These are phyloP conservation scores for Aureobasidium subglaciale DNA, from an alignment of 2,329 filamentous ascomycete genomes.

Conservation along the genomic window DNA sequence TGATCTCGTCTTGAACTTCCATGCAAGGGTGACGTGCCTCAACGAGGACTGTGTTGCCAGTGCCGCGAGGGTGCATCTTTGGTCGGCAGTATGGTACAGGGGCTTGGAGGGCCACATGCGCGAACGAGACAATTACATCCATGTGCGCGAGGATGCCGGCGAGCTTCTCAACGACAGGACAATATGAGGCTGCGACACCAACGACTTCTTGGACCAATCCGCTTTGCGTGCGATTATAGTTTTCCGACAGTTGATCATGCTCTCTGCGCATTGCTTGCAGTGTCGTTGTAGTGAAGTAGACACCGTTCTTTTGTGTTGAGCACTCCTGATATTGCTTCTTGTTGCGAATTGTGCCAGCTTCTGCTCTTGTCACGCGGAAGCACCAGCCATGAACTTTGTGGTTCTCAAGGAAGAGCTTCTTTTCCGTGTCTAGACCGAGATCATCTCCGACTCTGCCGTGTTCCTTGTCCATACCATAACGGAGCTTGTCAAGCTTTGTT, in stretches of 20 bases:
- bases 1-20: slow-evolving; percentile 97
- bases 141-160: slow-evolving; percentile 85
- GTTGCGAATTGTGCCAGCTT: slow-evolving; percentile 88
- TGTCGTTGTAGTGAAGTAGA: slow-evolving; percentile 88
- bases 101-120: slow-evolving; percentile 87
- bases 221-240: slow-evolving; percentile 89
- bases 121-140: slow-evolving; percentile 90
- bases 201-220: slow-evolving; percentile 91
- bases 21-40: slow-evolving; percentile 95
- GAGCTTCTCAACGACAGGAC: slow-evolving; percentile 81
- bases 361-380: slow-evolving; percentile 82
- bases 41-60: slow-evolving; percentile 80
- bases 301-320: slow-evolving; percentile 97
- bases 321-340: slow-evolving; percentile 87
- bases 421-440: slow-evolving; percentile 85
- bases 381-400: slow-evolving; percentile 96
- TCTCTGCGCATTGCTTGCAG: slow-evolving; percentile 78
- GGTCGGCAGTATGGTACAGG: slow-evolving; percentile 87
- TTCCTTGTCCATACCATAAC: slow-evolving; percentile 74
- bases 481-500: slow-evolving; percentile 80
- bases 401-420: slow-evolving; percentile 96
- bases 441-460: slow-evolving; percentile 71
- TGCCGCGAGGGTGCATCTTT: slow-evolving; percentile 79
- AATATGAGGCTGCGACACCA: slow-evolving; percentile 86
- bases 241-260: slow-evolving; percentile 87